Base-by-base conservation (phyloP, 495 filamentous ascomycete species). In the Neurospora intermedia region DNA sequence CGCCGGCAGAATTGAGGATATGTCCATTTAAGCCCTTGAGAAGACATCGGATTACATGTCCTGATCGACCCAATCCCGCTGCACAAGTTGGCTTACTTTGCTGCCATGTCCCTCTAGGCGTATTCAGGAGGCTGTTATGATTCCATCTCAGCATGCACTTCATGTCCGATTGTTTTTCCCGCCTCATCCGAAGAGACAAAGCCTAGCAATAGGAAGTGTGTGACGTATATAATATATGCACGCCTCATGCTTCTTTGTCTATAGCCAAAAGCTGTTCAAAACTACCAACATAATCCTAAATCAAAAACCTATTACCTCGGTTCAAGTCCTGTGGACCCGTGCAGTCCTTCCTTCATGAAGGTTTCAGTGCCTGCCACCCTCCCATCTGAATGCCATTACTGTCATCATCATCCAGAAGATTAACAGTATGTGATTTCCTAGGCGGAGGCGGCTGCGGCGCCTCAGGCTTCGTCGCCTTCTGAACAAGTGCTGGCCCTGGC, bases 291-390 rank as follows among this genome's bases (percentile, higher is more conserved):
- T 69, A 31, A 59, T 39, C 43, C 20, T 39, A 2, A 43, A 5
- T 46, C 18, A 43, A 20, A 20, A 27, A 42, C 39, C 18, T 31
- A 41, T 27, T n/a, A 62, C 23, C 71, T 35, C 35, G 13, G n/a
- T 31, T 43, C 59, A 42, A 31, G 6, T 43, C 18, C 40, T 41
- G 59, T 41, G 45, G 27, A 23, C 11, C 54, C 9, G 31, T 69
- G 15, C 10, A 18, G 35, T 48, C 40, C n/a, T 69, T 13, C 38
- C 16, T 62, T 73, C 54, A 77, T 9, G 79, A 74, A n/a, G 80
- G 85, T 71, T 84, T 85, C 74, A 87, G 70, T 13, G 84, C 83
- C 71, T 86, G 82, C 85, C 85, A 87, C 42, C 81, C 81, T 13
- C 81, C 80, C 78, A 87, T 78, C 72, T 84, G 81, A 31, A 70